These are phyloP conservation scores for Colletotrichum sp. DNA, from an alignment of 2,329 filamentous ascomycete genomes.

Conservation along the genomic window DNA sequence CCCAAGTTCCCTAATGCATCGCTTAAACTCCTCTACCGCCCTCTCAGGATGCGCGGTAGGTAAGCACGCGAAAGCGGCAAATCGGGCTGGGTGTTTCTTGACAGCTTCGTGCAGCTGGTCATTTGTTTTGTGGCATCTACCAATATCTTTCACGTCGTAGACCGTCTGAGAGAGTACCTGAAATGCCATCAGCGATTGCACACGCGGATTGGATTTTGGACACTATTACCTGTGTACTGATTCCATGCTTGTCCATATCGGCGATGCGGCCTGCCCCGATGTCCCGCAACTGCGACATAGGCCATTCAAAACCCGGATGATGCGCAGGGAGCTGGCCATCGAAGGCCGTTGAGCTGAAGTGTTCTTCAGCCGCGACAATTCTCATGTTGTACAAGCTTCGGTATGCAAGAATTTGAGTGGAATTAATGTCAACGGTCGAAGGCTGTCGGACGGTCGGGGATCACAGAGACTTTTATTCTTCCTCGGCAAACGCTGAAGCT, in stretches of 20 bases:
- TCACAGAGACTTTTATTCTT: neutral
- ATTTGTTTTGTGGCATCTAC: neutral
- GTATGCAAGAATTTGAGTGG: neutral
- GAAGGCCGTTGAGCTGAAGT: neutral
- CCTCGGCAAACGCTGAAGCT: neutral
- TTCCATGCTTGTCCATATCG: neutral
- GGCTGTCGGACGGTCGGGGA: rapidly evolving
- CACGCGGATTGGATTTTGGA: neutral
- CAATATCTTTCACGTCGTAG: neutral
- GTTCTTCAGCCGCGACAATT: neutral
- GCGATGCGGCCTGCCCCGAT: neutral
- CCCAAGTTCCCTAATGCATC: neutral
- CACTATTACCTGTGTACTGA: neutral
- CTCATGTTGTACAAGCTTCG: neutral
- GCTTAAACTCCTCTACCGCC: neutral
- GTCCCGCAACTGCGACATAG: neutral
- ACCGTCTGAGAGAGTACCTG: neutral
- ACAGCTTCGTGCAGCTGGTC: neutral
- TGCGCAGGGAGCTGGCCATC: neutral
- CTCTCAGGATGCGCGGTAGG: neutral
- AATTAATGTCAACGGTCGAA: rapidly evolving
- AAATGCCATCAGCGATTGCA: neutral
- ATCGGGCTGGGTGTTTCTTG: neutral
- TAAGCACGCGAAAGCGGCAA: neutral
- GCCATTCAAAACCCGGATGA: neutral